phyloP scores from a whole-genome alignment of 768 basidiomycete genomes.

The Suillus weaverae region DNA sequence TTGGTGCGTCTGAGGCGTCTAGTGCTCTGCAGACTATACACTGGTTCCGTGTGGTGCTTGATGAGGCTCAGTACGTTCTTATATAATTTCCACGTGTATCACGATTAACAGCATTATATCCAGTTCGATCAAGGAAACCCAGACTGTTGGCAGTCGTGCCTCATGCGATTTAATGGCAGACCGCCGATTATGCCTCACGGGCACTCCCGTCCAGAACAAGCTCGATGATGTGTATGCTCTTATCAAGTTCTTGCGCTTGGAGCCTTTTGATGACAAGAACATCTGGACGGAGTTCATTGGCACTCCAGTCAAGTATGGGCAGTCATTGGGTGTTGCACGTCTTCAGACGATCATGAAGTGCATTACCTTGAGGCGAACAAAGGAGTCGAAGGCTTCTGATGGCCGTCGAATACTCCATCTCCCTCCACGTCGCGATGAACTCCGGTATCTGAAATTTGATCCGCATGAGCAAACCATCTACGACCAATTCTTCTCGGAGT shows the following conservation, averaged over 20 bases:
- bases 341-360: constrained; percentile 96
- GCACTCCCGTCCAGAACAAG: constrained; percentile 99
- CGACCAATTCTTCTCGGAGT: constrained; percentile 83
- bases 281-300: constrained; percentile 94
- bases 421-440: constrained; percentile 87
- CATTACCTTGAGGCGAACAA: constrained; percentile 94
- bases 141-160: constrained; percentile 91
- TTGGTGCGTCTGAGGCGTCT: constrained; percentile 50
- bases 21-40: constrained; percentile 92
- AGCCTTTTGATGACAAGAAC: constrained; percentile 91
- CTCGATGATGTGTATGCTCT: constrained; percentile 97
- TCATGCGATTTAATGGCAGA: constrained; percentile 95
- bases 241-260: constrained; percentile 91
- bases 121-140: constrained; percentile 95
- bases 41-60: constrained; percentile 94
- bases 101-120: constrained; percentile 3
- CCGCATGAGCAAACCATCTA: constrained; percentile 83
- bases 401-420: constrained; percentile 85
- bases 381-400: constrained; percentile 79
- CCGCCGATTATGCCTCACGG: constrained; percentile 91
- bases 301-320: constrained; percentile 89
- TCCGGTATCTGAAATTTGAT: constrained; percentile 83
- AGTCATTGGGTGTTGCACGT: constrained; percentile 86
- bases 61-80: constrained; percentile 89
- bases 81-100: background rate